Base-by-base conservation (phyloP, 306 rosid species). In the Quercus robur region DNA sequence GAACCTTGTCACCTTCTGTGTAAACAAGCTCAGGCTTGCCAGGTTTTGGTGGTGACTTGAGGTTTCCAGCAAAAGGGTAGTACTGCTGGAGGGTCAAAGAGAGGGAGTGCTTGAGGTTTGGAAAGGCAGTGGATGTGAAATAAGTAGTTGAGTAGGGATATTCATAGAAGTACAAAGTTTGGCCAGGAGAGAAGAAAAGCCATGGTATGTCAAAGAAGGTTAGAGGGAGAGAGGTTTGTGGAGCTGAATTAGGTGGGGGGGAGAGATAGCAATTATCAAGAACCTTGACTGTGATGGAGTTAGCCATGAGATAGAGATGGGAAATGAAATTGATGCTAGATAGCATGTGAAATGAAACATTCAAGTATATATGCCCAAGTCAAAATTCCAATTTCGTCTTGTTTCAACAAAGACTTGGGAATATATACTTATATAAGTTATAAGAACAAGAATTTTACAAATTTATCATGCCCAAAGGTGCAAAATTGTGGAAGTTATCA, bases 191-290 rank as follows among this genome's bases (percentile, higher is more conserved):
- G 90, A 82, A 90, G 81, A 88, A 85, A 31, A 74, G 76, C 90
- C 97, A 38, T 83, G 86, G 83, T 69, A 89, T 74, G 91, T 78
- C 64, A 51, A 88, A 75, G 77, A 88, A 90, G 15, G 94, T 88
- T 51, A 90, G 84, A 26, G 89, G 88, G 57, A 85, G 91, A 59
- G 79, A 73, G 64, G 52, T 30, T 21, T 46, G 20, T 26, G 75
- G 77, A 25, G 73, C 19, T 59, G 78, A 74, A n/a, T 67, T 67
- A 6, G 78, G 75, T 3, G 80, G 84, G n/a, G 83, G 84, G 62
- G 75, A 71, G 59, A 85, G 30, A 10, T 44, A 57, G 72, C 83
- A 73, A 14, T 85, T 77, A 71, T 87, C 90, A 38, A 87, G 70
- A 38, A 67, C 72, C 72, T 64, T 64, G 13, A 67, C 46, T 33